These are phyloP conservation scores for Kodamaea ohmeri DNA, from an alignment of 1,139 yeast species.

Conservation along the genomic window DNA sequence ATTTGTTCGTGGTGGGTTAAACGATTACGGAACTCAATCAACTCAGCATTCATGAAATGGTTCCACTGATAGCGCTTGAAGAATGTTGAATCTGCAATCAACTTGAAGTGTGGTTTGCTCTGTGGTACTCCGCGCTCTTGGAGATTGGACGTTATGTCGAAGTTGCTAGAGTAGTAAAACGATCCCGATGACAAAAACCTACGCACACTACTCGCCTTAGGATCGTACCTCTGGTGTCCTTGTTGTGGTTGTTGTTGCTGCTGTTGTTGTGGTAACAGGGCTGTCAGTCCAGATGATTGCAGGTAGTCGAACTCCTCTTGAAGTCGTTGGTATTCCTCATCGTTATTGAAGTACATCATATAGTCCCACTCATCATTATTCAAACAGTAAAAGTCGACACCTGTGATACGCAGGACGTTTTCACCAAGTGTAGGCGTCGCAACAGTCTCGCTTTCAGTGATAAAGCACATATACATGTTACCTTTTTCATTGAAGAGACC, in stretches of 20 bases:
- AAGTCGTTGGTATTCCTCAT: slow-evolving; percentile 16
- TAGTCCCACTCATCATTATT: slow-evolving; percentile 55
- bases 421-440: slow-evolving; percentile 61
- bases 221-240: slow-evolving; percentile 2
- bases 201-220: slow-evolving; percentile 46
- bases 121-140: slow-evolving; percentile 50
- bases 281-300: slow-evolving; percentile 10
- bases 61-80: slow-evolving; percentile 68
- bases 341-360: slow-evolving; percentile 22
- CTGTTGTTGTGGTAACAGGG: slow-evolving; percentile 11
- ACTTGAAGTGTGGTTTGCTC: slow-evolving; percentile 26
- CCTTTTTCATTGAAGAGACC: slow-evolving; percentile 60
- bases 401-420: slow-evolving; percentile 48
- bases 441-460: slow-evolving; percentile 53
- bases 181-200: slow-evolving; percentile 59
- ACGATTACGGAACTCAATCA: slow-evolving; percentile 58
- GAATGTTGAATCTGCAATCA: slow-evolving; percentile 45
- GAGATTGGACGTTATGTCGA: slow-evolving; percentile 60
- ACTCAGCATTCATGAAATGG: slow-evolving; percentile 52
- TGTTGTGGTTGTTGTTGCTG: slow-evolving; percentile 4
- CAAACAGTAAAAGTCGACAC: slow-evolving; percentile 62
- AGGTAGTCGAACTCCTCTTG: slow-evolving; percentile 5
- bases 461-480: slow-evolving; percentile 54
- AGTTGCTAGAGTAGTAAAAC: slow-evolving; percentile 63
- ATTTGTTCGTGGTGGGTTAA: slow-evolving; percentile 48